Evolutionary conservation across 208 protist genomes (phyloP).

Genomic region (Endotrypanum monterogeii): DNA sequence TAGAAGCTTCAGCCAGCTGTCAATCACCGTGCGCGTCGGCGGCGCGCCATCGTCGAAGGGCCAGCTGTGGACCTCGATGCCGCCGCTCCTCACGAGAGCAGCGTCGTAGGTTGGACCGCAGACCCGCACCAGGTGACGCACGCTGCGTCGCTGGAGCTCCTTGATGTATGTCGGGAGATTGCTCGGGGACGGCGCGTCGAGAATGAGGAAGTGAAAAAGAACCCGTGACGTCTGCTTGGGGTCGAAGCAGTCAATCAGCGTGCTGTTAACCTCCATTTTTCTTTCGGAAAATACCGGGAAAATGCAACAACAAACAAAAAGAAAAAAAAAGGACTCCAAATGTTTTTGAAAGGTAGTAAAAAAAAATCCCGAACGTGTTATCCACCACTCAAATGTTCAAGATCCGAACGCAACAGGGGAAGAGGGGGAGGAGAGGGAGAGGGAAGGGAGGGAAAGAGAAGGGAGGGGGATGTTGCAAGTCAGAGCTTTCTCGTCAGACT

Average conservation of each 20-base stretch:
- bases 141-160: slow-evolving; percentile 75
- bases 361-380: slow-evolving; percentile 1
- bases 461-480: too few species aligned
- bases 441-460: too few species aligned
- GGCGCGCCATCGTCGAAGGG: slow-evolving; percentile 92
- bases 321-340: background rate
- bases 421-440: too few species aligned
- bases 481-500: too few species aligned
- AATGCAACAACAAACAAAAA: slow-evolving; percentile 5
- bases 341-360: background rate
- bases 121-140: slow-evolving; percentile 85
- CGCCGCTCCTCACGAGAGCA: slow-evolving; percentile 53
- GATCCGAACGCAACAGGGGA: background rate
- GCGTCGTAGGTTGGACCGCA: slow-evolving; percentile 89
- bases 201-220: slow-evolving; percentile 84
- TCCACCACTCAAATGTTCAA: too few species aligned
- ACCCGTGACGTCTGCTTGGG: slow-evolving; percentile 34
- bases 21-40: slow-evolving; percentile 77
- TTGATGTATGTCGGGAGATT: slow-evolving; percentile 92
- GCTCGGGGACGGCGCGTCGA: slow-evolving; percentile 84
- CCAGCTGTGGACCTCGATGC: slow-evolving; percentile 87
- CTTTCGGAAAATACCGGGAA: background rate
- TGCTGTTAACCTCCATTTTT: slow-evolving; percentile 44
- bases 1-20: slow-evolving; percentile 82
- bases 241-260: slow-evolving; percentile 79